phyloP scores from a whole-genome alignment of 305 asterid genomes.

The Rubia peregrina region DNA sequence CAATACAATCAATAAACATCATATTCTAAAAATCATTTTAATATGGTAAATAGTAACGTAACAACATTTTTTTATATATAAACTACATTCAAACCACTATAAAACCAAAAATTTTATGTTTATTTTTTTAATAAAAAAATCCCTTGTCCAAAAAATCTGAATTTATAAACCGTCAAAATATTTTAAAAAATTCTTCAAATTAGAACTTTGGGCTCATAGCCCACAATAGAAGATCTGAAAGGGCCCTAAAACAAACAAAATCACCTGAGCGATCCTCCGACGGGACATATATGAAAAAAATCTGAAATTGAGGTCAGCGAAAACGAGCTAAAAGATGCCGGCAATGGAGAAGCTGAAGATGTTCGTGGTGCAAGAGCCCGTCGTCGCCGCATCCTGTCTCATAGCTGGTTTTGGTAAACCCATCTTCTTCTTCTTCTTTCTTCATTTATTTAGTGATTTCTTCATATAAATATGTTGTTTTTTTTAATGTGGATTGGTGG shows the following conservation, averaged over 20 bases:
- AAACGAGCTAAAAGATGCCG: slow-evolving; percentile 34
- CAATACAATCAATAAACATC: no score
- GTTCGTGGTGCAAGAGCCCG: slow-evolving; percentile 83
- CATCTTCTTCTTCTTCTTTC: not conserved
- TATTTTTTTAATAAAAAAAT: no score
- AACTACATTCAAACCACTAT: no score
- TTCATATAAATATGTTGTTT: not conserved
- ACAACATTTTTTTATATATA: no score
- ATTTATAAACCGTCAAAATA: no score
- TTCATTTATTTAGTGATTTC: not conserved
- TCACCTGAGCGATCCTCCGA: not conserved
- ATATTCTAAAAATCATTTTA: no score
- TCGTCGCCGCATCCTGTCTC: slow-evolving; percentile 79
- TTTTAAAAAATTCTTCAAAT: no score
- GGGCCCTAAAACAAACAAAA: not conserved
- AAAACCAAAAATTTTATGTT: no score
- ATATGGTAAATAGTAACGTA: no score
- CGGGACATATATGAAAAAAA: not conserved
- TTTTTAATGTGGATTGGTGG: not conserved
- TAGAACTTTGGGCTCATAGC: not conserved
- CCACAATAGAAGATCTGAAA: not conserved
- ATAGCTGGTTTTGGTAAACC: slow-evolving; percentile 68
- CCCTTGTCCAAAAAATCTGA: no score
- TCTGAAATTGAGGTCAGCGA: slow-evolving; percentile 12
- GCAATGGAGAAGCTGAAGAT: slow-evolving; percentile 67